Conservation (phyloP, 1,284 basidiomycete species). For the Heterobasidion irregulare region DNA sequence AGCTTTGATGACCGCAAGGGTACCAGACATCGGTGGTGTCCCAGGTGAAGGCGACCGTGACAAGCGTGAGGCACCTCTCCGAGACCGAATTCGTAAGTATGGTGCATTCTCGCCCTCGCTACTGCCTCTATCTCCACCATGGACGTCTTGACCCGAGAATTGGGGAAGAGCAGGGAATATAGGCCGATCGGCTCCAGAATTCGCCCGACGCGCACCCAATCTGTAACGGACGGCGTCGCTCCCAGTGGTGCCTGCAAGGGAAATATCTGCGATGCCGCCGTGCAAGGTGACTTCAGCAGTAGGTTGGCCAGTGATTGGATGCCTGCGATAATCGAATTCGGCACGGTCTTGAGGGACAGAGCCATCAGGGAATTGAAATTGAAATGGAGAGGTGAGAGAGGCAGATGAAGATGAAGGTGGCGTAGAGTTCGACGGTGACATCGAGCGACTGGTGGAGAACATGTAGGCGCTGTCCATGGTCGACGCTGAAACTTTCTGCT, state of each 20-base stretch:
- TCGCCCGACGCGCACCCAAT: slow-evolving; percentile 38
- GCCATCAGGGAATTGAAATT: slow-evolving; percentile 50
- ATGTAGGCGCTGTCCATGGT: slow-evolving; percentile 50
- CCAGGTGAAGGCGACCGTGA: slow-evolving; percentile 70
- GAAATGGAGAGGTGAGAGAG: slow-evolving; percentile 54
- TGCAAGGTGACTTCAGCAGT: slow-evolving; percentile 57
- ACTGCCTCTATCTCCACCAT: slow-evolving; percentile 39
- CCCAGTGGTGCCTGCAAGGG: slow-evolving; percentile 36
- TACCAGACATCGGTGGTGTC: slow-evolving; percentile 55
- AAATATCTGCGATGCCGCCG: slow-evolving; percentile 63
- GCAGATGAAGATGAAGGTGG: slow-evolving; percentile 58
- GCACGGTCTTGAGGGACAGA: slow-evolving; percentile 42
- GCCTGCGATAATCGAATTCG: slow-evolving; percentile 59
- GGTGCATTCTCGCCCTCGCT: slow-evolving; percentile 45
- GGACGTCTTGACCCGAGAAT: slow-evolving; percentile 39
- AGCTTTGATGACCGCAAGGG: slow-evolving; percentile 79
- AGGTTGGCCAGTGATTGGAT: slow-evolving; percentile 30
- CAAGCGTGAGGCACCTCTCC: slow-evolving; percentile 8
- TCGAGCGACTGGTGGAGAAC: slow-evolving; percentile 59
- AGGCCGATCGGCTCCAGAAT: slow-evolving; percentile 40
- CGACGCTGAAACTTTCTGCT: slow-evolving; percentile 51
- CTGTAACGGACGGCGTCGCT: slow-evolving; percentile 55
- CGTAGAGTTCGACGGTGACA: slow-evolving; percentile 60
- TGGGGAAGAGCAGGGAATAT: slow-evolving; percentile 41
- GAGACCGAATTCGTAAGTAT: slow-evolving; percentile 20